These are phyloP conservation scores for Tetraselmis striata DNA, from an alignment of 139 green algal species.

Conservation along the genomic window DNA sequence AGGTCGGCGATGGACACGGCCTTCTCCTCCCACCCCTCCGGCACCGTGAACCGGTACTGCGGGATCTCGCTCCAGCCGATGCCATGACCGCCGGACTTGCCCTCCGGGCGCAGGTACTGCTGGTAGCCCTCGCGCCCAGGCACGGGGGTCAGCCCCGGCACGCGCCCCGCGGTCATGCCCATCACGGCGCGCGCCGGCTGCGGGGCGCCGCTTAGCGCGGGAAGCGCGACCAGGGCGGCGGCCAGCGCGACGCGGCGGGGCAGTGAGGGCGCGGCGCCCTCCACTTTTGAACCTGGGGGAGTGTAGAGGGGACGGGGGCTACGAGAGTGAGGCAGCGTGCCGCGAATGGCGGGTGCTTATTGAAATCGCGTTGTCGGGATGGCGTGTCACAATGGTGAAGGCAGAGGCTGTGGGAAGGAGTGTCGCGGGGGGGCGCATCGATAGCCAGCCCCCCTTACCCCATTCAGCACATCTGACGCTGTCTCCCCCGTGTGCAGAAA, in stretches of 20 bases:
- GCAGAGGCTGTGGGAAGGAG: no score
- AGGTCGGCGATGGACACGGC: slow-evolving; percentile 95
- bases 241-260: not conserved
- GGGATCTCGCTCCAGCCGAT: slow-evolving; percentile 91
- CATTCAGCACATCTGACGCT: no score
- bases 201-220: not conserved
- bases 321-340: no score
- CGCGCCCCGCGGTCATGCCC: slow-evolving; percentile 66
- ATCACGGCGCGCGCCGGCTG: slow-evolving; percentile 50
- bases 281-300: no score
- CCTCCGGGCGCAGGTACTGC: slow-evolving; percentile 72
- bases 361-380: no score
- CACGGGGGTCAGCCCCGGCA: slow-evolving; percentile 47
- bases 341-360: no score
- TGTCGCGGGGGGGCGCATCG: no score
- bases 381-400: no score
- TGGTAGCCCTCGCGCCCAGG: slow-evolving; percentile 57
- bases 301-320: no score
- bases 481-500: no score
- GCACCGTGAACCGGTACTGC: slow-evolving; percentile 77
- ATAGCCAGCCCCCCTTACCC: no score
- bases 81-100: slow-evolving; percentile 78
- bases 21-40: slow-evolving; percentile 68
- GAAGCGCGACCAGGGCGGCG: not conserved
- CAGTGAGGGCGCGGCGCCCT: no score